Base-by-base conservation (phyloP, 2,329 filamentous ascomycete species). In the Paraphaeosphaeria minitans region DNA sequence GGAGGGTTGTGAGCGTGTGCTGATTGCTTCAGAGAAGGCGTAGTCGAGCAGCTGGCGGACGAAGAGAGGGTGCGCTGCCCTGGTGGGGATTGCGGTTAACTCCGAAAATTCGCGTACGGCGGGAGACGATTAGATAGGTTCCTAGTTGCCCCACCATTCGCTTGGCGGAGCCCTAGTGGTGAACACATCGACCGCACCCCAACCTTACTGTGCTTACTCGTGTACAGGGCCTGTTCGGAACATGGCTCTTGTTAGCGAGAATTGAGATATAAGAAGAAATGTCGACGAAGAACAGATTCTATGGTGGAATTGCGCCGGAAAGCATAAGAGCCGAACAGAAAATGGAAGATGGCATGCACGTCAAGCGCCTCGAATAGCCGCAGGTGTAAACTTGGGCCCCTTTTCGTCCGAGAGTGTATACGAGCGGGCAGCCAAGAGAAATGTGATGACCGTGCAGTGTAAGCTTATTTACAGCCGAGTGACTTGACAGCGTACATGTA, bases 321-420 rank as follows among this genome's bases (percentile, higher is more conserved):
- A n/a, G 4, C 39, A 27, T 1, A 42, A 16, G n/a, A 53, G 29
- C 55, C 55, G 49, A 46, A 21, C 45, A 48, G 29, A 42, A 48
- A 57, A 29, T 33, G 43, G 6, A 29, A 5, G 21, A 46, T 39
- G 37, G 16, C 13, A 43, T 21, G 43, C 43, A 46, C 29, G 43
- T 46, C 43, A 46, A 46, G 43, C 43, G 29, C 14, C 13, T 7
- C 22, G 14, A 22, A 21, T 16, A 45, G n/a, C 14, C 16, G 8
- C 12, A 46, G 7, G 14, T 16, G 22, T 12, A 16, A 22, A 46
- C 12, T 16, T 21, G 27, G 22, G 22, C n/a, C 27, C 13, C 16
- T 27, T 46, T 46, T 46, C 22, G 43, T 46, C 43, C 43, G 43
- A 29, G 16, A 16, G 16, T 6, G 22, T 21, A 29, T 2, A 16